These are phyloP conservation scores for Batrachochytrium dendrobatidis DNA, from an alignment of 371 early-diverging fungal genomes.

Conservation along the genomic window DNA sequence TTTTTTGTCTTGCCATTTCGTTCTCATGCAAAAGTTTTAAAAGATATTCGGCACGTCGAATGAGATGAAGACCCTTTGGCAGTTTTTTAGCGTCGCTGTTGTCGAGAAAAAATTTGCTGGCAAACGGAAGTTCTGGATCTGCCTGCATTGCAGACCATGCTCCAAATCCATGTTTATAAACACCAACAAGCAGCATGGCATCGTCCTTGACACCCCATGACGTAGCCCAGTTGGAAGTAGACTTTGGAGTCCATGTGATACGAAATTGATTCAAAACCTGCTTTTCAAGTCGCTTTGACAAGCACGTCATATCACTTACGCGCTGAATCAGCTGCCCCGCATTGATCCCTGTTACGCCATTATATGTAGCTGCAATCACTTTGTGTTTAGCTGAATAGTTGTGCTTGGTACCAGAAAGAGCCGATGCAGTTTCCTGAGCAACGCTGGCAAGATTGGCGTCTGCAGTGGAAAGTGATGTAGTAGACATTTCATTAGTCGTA, in stretches of 20 bases:
- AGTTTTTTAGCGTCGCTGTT: slow-evolving; percentile 41
- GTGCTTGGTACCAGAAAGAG: slow-evolving; percentile 24
- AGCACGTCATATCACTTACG: slow-evolving; percentile 41
- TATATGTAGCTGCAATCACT: slow-evolving; percentile 69
- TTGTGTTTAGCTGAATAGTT: slow-evolving; percentile 35
- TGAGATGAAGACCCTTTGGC: slow-evolving; percentile 77
- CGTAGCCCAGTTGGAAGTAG: slow-evolving; percentile 78
- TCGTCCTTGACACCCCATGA: slow-evolving; percentile 91
- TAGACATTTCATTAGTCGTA: no score
- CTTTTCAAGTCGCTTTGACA: slow-evolving; percentile 29
- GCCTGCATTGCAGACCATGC: slow-evolving; percentile 81
- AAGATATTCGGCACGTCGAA: slow-evolving; percentile 84
- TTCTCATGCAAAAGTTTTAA: slow-evolving; percentile 68
- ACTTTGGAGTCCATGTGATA: slow-evolving; percentile 62
- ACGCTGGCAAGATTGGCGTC: no score
- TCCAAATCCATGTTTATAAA: slow-evolving; percentile 90
- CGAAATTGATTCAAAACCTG: slow-evolving; percentile 49
- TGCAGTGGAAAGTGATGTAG: no score
- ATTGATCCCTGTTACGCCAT: slow-evolving; percentile 74
- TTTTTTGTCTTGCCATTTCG: slow-evolving; percentile 10
- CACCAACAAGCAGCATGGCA: slow-evolving; percentile 90
- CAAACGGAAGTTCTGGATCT: slow-evolving; percentile 67
- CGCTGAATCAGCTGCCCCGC: slow-evolving; percentile 68
- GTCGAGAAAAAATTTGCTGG: slow-evolving; percentile 74
- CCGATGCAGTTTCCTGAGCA: no score